Percentiles rank a stretch among this genome's conserved stretches.
Evolutionary conservation across 306 rosid genomes (phyloP).

Genomic region (Mucuna pruriens): DNA sequence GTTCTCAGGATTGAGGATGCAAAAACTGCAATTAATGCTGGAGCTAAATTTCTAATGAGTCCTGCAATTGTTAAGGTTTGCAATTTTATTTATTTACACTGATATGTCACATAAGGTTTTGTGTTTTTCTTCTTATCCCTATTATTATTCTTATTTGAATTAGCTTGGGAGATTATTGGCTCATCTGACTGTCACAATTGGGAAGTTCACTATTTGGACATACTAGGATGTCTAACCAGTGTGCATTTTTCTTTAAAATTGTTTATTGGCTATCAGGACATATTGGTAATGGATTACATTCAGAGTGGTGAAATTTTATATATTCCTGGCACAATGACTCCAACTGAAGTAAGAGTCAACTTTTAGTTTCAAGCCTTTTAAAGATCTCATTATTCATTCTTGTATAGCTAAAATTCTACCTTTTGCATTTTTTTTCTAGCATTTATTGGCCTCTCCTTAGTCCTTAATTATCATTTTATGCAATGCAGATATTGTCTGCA

Average conservation of each 20-base stretch:
- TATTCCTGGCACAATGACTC: conserved; percentile 95
- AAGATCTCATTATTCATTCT: conserved; percentile 3
- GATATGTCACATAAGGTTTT: conserved; percentile 3
- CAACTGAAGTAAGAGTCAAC: conserved; percentile 81
- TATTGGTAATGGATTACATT: conserved; percentile 49
- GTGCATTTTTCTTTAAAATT: not conserved
- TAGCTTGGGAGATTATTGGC: conserved; percentile 7
- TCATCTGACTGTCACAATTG: conserved; percentile 24
- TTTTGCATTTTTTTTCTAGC: not conserved
- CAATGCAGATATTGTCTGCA: conserved; percentile 75
- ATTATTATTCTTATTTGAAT: not conserved
- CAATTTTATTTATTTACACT: not conserved
- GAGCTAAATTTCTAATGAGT: conserved; percentile 94
- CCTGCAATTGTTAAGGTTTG: conserved; percentile 80
- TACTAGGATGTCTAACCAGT: not conserved
- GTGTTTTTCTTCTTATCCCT: not conserved
- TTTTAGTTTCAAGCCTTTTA: conserved; percentile 31
- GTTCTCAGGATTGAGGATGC: conserved; percentile 85
- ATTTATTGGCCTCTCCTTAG: conserved; percentile 12
- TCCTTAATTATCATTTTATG: conserved; percentile 16
- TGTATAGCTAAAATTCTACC: conserved; percentile 17
- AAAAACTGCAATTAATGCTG: conserved; percentile 64
- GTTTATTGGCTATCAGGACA: conserved; percentile 56
- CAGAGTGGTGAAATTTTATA: conserved; percentile 60
- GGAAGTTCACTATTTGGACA: not conserved